Conservation (phyloP, 495 filamentous ascomycete species). For the Baudoinia panamericana region DNA sequence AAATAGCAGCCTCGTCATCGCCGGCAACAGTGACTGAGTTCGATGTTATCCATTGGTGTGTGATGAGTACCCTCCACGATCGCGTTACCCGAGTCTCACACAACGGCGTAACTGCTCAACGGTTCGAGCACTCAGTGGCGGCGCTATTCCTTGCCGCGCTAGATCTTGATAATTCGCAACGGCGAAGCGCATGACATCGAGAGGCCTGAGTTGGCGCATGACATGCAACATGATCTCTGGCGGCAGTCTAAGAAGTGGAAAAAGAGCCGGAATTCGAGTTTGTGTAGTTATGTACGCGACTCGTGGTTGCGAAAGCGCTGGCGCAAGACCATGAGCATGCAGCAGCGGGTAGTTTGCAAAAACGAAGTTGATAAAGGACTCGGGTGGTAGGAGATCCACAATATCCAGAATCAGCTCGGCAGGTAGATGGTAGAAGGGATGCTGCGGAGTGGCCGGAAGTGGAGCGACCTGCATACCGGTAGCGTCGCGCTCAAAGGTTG, state of each 20-base stretch:
- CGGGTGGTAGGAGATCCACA: conserved; percentile 25
- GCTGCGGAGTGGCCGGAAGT: conserved; percentile 13
- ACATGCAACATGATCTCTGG: conserved; percentile 21
- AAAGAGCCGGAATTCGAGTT: conserved; percentile 11
- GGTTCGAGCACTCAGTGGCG: conserved; percentile 12
- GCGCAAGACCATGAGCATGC: conserved; percentile 20
- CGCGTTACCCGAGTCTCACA: too few species aligned
- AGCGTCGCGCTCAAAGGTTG: too few species aligned
- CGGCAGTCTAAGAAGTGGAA: conserved; percentile 12
- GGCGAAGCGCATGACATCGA: conserved; percentile 22
- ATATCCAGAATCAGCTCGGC: conserved; percentile 33
- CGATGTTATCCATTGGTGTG: too few species aligned
- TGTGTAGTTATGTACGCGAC: conserved; percentile 12
- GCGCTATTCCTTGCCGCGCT: conserved; percentile 18
- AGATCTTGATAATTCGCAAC: conserved; percentile 24
- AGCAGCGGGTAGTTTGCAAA: conserved; percentile 32
- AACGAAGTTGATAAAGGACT: conserved; percentile 30
- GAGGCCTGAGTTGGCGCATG: conserved; percentile 11
- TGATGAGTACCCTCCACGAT: too few species aligned
- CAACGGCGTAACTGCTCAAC: conserved; percentile 10
- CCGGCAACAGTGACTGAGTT: too few species aligned
- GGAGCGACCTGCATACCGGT: too few species aligned
- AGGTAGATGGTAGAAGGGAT: conserved; percentile 28
- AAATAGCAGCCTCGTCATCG: too few species aligned
- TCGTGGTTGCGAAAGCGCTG: conserved; percentile 9